Base-by-base conservation (phyloP, 1,284 basidiomycete species). In the Papiliotrema terrestris region DNA sequence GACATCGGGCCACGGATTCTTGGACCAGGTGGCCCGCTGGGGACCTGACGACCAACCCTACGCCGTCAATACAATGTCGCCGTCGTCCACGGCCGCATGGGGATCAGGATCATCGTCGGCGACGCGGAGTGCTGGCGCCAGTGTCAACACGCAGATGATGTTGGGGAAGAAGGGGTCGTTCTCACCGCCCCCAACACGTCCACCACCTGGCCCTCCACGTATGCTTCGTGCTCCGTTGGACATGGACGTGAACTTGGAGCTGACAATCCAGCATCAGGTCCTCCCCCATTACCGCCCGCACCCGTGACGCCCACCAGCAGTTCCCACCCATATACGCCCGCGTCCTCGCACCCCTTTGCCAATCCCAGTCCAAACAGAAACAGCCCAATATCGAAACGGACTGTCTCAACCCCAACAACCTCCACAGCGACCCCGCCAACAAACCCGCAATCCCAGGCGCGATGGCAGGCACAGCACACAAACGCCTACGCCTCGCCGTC, bases 141-240 rank as follows among this genome's bases (percentile, higher is more conserved):
- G 29, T 32, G 29, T 32, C 6, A 32, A 11, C 29, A 6, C 29
- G 29, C 29, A 32, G 29, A 32, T 32, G 29, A 6, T 32, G 29
- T 32, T 32, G 11, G 29, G 29, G 29, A 32, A 32, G 29, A 32
- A 32, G 29, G 29, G 29, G 11, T 32, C 29, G 29, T 32, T 32
- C 29, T 32, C 29, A 32, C 29, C 29, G 5, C 29, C 29, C 11
- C 29, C 29, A 11, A 6, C 29, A 11, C 29, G 29, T 32, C 29
- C 63, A 22, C 61, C 63, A 23, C 61, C 63, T 42, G 63, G 63
- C 26, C 63, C 63, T 35, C 63, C 63, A 55, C 63, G 63, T 62
- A 26, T n/a, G 11, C n/a, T 8, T 47, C 25, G 15, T 5, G 6
- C 17, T 4, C 39, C 5, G 39, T 41, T 41, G 39, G 15, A 41